A percentile compares a stretch with the other conserved stretches of the same genome.
These are phyloP conservation scores for Pleurozium schreberi DNA, from an alignment of 225 moss, liverwort and hornwort species.

Conservation along the genomic window DNA sequence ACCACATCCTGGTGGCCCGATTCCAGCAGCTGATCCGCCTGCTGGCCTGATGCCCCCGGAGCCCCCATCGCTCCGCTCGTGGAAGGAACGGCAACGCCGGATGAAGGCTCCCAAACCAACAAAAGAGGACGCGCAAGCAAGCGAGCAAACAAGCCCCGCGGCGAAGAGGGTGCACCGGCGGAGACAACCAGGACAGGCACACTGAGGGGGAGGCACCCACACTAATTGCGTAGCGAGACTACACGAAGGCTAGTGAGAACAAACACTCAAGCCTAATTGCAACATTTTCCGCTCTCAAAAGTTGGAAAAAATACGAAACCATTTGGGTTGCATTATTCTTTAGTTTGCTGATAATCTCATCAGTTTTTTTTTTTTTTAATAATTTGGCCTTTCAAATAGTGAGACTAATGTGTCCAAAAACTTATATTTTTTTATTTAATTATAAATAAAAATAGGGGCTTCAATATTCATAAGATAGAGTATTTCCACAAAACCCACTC, in stretches of 20 bases:
- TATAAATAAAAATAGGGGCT: background rate
- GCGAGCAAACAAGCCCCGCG: background rate
- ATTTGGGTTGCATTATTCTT: too few relatives aligned
- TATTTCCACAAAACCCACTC: too few relatives aligned
- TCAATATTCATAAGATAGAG: too few relatives aligned
- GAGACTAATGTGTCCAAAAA: fast-evolving
- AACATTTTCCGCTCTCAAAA: background rate
- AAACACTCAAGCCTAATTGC: background rate
- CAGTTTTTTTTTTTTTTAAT: too few relatives aligned
- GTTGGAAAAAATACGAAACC: background rate
- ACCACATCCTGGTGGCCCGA: conserved; percentile 92
- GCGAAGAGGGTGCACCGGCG: background rate
- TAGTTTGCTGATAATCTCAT: background rate
- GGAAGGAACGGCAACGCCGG: background rate
- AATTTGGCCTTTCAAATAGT: too few relatives aligned
- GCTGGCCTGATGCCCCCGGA: conserved; percentile 4
- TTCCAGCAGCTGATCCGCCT: conserved; percentile 51
- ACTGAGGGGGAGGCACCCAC: background rate
- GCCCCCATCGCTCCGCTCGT: conserved; percentile 7
- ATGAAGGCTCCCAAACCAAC: background rate
- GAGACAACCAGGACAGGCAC: background rate
- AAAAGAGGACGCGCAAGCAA: background rate
- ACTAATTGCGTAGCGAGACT: background rate
- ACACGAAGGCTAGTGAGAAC: background rate
- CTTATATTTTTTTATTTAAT: background rate